A percentile compares a stretch with the other conserved stretches of the same genome.
phyloP scores from a whole-genome alignment of 1,284 basidiomycete genomes.

The Garcileccinum viscosum region DNA sequence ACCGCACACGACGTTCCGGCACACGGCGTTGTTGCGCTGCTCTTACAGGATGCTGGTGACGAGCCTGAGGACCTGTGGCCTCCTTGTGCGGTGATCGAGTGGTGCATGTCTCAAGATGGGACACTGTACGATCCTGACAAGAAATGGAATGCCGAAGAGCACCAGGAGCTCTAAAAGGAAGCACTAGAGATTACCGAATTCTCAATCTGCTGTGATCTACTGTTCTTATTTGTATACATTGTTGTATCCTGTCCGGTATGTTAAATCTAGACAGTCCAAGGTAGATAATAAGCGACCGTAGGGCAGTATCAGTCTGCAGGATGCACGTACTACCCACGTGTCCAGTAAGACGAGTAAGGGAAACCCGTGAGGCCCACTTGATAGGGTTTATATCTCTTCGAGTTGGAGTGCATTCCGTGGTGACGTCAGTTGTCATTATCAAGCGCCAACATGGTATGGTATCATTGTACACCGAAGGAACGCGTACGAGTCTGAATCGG shows the following conservation, averaged over 20 bases:
- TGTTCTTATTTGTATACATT: background rate
- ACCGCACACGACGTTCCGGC: constrained; percentile 63
- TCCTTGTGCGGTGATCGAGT: constrained; percentile 51
- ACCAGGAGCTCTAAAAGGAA: constrained; percentile 3
- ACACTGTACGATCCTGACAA: constrained; percentile 38
- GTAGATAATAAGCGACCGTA: no score
- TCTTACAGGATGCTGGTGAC: constrained; percentile 68
- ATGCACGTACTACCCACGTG: no score
- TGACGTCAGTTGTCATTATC: no score
- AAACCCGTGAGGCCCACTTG: no score
- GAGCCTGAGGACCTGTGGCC: constrained; percentile 62
- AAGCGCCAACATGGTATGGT: no score
- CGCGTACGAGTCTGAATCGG: background rate
- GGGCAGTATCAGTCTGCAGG: no score
- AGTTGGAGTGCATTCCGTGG: no score
- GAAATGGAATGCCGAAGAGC: constrained; percentile 34
- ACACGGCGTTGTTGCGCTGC: constrained; percentile 72
- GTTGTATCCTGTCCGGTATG: background rate
- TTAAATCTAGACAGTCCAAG: no score
- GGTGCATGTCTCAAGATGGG: constrained; percentile 46
- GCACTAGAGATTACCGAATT: background rate
- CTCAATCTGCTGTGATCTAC: background rate
- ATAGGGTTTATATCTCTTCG: no score
- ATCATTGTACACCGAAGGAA: no score
- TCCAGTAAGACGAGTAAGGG: no score